phyloP scores from a whole-genome alignment of 73 alveolate genomes.

The Tetrahymena thermophila region DNA sequence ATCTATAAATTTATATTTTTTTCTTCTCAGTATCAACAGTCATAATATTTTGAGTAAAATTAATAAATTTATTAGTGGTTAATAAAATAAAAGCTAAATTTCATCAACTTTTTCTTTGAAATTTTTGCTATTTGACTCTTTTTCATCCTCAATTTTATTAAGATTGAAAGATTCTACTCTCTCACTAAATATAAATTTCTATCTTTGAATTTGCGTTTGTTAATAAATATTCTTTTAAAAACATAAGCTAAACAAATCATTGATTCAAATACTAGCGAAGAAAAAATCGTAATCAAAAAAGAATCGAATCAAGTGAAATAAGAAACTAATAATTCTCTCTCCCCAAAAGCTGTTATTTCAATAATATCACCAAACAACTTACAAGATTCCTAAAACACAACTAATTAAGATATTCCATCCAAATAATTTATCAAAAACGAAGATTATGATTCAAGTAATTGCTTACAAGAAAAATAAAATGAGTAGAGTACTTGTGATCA shows the following conservation, averaged over 20 bases:
- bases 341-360: neutral
- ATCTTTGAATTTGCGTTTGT: neutral
- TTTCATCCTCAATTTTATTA: too few relatives aligned
- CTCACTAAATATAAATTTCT: neutral
- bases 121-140: too few relatives aligned
- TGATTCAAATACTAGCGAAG: neutral
- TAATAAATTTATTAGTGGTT: too few relatives aligned
- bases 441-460: neutral
- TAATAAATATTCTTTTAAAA: too few relatives aligned
- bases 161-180: neutral
- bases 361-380: neutral
- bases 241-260: neutral
- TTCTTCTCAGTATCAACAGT: too few relatives aligned
- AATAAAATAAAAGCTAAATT: too few relatives aligned
- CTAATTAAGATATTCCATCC: neutral
- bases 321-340: neutral
- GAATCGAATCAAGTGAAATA: neutral
- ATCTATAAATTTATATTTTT: too few relatives aligned
- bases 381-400: neutral
- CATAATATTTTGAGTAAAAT: too few relatives aligned
- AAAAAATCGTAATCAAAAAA: too few relatives aligned
- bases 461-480: neutral
- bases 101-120: too few relatives aligned
- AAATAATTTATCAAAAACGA: neutral
- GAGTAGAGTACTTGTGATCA: neutral